Base-by-base conservation (phyloP, 805 yeast genomes). In the Candida vartiovaarae region DNA sequence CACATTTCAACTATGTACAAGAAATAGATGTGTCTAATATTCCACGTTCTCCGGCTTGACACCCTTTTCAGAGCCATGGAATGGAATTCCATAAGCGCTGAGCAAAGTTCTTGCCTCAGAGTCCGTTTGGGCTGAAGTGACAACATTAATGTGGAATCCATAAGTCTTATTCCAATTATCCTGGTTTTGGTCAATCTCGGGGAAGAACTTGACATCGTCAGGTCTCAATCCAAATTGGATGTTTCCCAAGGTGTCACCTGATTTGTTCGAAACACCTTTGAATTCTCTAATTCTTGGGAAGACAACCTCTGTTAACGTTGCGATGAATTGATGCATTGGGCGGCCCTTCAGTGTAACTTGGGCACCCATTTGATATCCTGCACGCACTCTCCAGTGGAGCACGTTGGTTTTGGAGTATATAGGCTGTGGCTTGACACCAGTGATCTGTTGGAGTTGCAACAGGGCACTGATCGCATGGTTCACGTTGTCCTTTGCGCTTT, bases 281-380 rank as follows among this genome's bases (percentile, higher is more conserved):
- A 85, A 93, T 40, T 88, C 87, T 74, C 95, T 82, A 45, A 90
- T 79, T 64, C 96, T 78, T 38, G 99, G 99, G 55, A 93, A 74
- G 20, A 93, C 98, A 50, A 95, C 68, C 66, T 93, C 99, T 2
- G 95, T 80, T 54, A 93, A 68, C 1, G 98, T 91, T 6, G 84
- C 64, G 46, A 93, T 59, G 57, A 95, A 93, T 67, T 89, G 96
- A 44, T 80, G 68, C 80, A 90, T 85, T 43, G 85, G 84, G 52
- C 81, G 75, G 38, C 97, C 99, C 30, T 70, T 70, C 43, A 95
- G 68, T 46, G 75, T 77, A 10, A 82, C 82, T 59, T 85, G 84
- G 43, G 95, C 95, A 42, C 99, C 99, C 78, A 95, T 84, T 40
- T 82, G 82, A 72, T 79, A 82, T 34, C 96, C 96, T 39, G 80